phyloP scores from a whole-genome alignment of 2,329 filamentous ascomycete genomes.

The Periconia digitata region DNA sequence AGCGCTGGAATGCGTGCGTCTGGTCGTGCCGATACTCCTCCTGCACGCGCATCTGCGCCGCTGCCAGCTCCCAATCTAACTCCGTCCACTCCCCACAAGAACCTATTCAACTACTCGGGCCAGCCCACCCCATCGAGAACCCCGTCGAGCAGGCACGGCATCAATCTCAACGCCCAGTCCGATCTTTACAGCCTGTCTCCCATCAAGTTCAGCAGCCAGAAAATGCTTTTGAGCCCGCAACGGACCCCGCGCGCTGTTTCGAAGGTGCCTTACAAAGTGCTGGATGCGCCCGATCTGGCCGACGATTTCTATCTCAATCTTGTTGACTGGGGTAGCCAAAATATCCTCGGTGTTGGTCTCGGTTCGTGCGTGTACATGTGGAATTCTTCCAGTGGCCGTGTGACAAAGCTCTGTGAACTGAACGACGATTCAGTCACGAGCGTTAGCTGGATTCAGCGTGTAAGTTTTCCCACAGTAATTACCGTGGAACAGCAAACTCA shows the following conservation, averaged over 20 bases:
- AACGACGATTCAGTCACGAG: slow-evolving; percentile 94
- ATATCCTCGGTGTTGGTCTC: slow-evolving; percentile 88
- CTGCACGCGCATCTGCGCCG: slow-evolving; percentile 62
- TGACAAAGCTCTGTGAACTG: slow-evolving; percentile 91
- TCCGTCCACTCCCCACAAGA: slow-evolving; percentile 95
- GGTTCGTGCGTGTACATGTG: slow-evolving; percentile 97
- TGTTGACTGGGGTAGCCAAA: slow-evolving; percentile 96
- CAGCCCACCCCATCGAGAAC: slow-evolving; percentile 88
- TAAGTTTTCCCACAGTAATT: slow-evolving; percentile 32
- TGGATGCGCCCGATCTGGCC: slow-evolving; percentile 92
- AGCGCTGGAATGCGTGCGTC: slow-evolving; percentile 62
- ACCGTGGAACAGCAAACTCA: slow-evolving; percentile 7
- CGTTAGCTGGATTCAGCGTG: slow-evolving; percentile 95
- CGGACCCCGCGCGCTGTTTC: slow-evolving; percentile 87
- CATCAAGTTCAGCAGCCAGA: slow-evolving; percentile 88
- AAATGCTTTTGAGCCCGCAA: slow-evolving; percentile 86
- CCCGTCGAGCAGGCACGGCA: slow-evolving; percentile 81
- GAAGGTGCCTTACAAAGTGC: slow-evolving; percentile 96
- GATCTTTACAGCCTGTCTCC: slow-evolving; percentile 96
- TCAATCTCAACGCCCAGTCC: slow-evolving; percentile 84
- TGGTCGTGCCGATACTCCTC: slow-evolving; percentile 78
- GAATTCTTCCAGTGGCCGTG: slow-evolving; percentile 88
- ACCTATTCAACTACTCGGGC: slow-evolving; percentile 88
- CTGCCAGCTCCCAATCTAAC: slow-evolving; percentile 75
- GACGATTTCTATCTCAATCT: slow-evolving; percentile 98